These are phyloP conservation scores for Aspergillus novoparasiticus DNA, from an alignment of 2,329 filamentous ascomycete genomes.

Conservation along the genomic window DNA sequence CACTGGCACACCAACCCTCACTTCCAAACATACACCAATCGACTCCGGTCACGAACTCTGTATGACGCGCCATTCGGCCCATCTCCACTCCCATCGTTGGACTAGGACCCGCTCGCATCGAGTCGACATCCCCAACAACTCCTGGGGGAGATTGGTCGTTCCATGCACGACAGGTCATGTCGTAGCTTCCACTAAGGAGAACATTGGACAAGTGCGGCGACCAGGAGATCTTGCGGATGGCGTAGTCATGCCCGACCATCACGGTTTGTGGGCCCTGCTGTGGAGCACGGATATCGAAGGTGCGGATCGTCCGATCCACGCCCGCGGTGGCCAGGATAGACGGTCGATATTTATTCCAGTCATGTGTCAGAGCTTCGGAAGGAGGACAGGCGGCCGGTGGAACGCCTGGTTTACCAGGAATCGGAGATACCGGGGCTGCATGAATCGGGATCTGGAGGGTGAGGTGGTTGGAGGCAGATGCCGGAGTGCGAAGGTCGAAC, in stretches of 20 bases:
- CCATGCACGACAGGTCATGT: constrained; percentile 97
- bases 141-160: constrained; percentile 67
- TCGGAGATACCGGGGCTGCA: constrained; percentile 58
- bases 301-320: constrained; percentile 83
- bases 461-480: constrained; percentile 84
- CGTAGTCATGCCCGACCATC: constrained; percentile 86
- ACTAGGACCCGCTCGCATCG: constrained; percentile 42
- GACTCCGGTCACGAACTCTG: constrained; percentile 92
- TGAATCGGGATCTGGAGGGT: constrained; percentile 83
- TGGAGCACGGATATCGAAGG: constrained; percentile 84
- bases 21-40: constrained; percentile 98
- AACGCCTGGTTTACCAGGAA: constrained; percentile 37
- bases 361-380: constrained; percentile 85
- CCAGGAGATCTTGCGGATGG: constrained; percentile 83
- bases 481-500: constrained; percentile 87
- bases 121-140: constrained; percentile 36
- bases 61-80: constrained; percentile 87
- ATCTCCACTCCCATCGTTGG: constrained; percentile 66
- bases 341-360: constrained; percentile 98
- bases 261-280: constrained; percentile 70
- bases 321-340: constrained; percentile 83
- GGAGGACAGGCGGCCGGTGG: constrained; percentile 56
- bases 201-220: constrained; percentile 91
- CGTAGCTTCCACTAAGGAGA: constrained; percentile 86
- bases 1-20: constrained; percentile 93